Evolutionary conservation across 2,329 filamentous ascomycete genomes (phyloP).

Genomic region (Pseudogymnoascus sp.): DNA sequence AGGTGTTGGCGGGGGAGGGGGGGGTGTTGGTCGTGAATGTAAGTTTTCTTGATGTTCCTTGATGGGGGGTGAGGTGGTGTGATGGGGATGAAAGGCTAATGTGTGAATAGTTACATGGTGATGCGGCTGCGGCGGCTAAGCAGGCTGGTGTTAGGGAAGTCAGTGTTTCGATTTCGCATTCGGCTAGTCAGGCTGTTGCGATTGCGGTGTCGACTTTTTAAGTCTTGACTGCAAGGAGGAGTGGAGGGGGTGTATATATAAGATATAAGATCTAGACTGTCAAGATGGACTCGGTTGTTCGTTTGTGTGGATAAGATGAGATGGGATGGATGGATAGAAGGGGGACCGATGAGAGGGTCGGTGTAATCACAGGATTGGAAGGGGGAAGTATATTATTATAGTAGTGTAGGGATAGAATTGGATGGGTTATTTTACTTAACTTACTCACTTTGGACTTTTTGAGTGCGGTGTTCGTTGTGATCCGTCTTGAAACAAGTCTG

Average conservation of each 20-base stretch:
- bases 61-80: too few relatives aligned
- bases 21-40: constrained; percentile 83
- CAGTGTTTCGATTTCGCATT: constrained; percentile 92
- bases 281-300: background rate
- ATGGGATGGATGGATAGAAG: too few relatives aligned
- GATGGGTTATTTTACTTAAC: background rate
- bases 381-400: background rate
- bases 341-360: background rate
- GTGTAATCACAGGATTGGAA: background rate
- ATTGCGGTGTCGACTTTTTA: constrained; percentile 81
- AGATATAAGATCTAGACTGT: background rate
- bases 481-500: background rate
- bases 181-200: constrained; percentile 85
- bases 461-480: background rate
- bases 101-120: constrained; percentile 89
- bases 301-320: background rate
- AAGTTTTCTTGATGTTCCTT: too few relatives aligned
- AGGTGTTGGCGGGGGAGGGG: constrained; percentile 71
- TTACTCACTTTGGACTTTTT: background rate
- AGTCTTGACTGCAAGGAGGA: constrained; percentile 4
- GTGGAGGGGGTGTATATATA: background rate
- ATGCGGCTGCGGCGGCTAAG: constrained; percentile 74
- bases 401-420: background rate
- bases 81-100: too few relatives aligned
- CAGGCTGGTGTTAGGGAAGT: constrained; percentile 81